Conservation (phyloP, 768 basidiomycete genomes). For the Mycena floridula region DNA sequence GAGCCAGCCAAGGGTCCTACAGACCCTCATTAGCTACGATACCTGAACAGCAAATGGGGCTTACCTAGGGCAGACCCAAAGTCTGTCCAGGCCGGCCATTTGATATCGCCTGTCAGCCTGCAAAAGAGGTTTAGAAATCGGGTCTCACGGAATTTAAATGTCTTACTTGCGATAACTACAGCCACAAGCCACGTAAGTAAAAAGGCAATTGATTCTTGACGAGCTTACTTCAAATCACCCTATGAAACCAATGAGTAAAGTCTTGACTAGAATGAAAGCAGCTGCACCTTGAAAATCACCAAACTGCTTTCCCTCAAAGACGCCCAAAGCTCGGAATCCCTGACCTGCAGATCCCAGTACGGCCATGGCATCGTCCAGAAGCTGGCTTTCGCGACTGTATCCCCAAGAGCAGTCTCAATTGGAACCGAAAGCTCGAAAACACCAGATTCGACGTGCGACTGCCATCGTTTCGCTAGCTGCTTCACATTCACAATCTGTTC, state of each 20-base stretch:
- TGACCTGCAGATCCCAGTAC: constrained; percentile 66
- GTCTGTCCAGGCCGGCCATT: constrained; percentile 79
- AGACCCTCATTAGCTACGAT: neutral
- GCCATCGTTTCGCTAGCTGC: constrained; percentile 67
- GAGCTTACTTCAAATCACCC: constrained; percentile 86
- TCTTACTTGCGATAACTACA: constrained; percentile 78
- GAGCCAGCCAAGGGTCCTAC: constrained; percentile 72
- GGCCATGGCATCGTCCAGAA: constrained; percentile 77
- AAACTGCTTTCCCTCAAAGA: constrained; percentile 51
- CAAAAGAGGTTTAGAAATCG: neutral
- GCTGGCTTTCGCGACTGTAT: constrained; percentile 24
- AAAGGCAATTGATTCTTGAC: neutral
- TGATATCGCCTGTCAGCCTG: constrained; percentile 83
- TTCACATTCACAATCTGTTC: constrained; percentile 37
- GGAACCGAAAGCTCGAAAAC: constrained; percentile 72
- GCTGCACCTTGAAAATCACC: constrained; percentile 90
- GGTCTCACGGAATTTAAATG: neutral
- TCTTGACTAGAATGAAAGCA: no score
- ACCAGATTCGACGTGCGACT: constrained; percentile 59
- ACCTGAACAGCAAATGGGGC: constrained; percentile 5
- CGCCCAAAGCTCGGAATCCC: constrained; percentile 44
- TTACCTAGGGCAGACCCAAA: constrained; percentile 70
- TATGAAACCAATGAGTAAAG: constrained; percentile 17
- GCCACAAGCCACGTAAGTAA: constrained; percentile 1
- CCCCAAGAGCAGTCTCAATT: constrained; percentile 48